These are phyloP conservation scores for Cornus controversa DNA, from an alignment of 148 eudicot species.

Conservation along the genomic window DNA sequence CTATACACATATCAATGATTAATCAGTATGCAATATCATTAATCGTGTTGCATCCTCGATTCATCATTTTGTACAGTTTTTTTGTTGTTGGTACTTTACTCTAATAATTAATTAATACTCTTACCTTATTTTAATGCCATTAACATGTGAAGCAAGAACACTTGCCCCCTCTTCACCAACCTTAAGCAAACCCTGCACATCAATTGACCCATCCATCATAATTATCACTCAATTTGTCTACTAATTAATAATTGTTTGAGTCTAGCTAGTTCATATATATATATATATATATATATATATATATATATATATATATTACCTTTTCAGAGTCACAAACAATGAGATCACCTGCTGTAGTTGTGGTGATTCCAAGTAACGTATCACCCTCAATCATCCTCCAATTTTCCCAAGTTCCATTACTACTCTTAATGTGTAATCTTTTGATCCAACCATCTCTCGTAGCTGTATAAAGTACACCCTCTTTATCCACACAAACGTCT, in stretches of 20 bases:
- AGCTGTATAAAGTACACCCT: slow-evolving; percentile 58
- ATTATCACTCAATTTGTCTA: too few relatives aligned
- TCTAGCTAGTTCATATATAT: too few relatives aligned
- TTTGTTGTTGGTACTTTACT: too few relatives aligned
- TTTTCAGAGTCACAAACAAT: slow-evolving; percentile 54
- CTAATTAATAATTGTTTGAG: too few relatives aligned
- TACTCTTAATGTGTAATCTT: slow-evolving; percentile 57
- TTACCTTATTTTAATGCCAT: slow-evolving; percentile 60
- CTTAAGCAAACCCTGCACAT: slow-evolving; percentile 73
- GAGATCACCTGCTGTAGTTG: slow-evolving; percentile 42
- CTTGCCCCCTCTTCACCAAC: slow-evolving; percentile 67
- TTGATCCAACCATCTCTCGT: slow-evolving; percentile 90
- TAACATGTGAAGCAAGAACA: slow-evolving; percentile 47
- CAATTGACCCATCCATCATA: too few relatives aligned
- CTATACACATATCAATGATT: too few relatives aligned
- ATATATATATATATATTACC: slow-evolving; percentile 31
- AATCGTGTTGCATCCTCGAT: too few relatives aligned
- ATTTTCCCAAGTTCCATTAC: slow-evolving; percentile 56
- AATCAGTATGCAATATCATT: too few relatives aligned
- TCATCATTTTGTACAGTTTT: too few relatives aligned
- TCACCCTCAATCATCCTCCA: slow-evolving; percentile 51
- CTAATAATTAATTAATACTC: background rate
- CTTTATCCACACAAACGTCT: slow-evolving; percentile 61
- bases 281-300: too few relatives aligned
- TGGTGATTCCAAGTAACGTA: slow-evolving; percentile 55